phyloP scores from a whole-genome alignment of 805 yeast species.

The Blastobotrys muscicola region DNA sequence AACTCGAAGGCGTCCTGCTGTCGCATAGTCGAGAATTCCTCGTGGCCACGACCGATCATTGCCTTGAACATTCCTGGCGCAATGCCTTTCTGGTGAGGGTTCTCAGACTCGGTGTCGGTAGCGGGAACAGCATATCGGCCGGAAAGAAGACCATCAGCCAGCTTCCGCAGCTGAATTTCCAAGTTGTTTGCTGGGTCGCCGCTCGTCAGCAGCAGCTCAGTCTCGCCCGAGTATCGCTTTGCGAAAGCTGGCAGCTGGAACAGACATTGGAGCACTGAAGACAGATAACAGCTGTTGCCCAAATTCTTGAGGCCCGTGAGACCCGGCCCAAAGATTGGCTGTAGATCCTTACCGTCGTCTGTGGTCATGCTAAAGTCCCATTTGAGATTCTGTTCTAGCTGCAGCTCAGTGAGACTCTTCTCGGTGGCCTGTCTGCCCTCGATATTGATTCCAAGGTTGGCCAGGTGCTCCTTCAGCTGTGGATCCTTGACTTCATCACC shows the following conservation, averaged over 20 bases:
- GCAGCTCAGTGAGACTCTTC: conserved; percentile 78
- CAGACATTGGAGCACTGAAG: conserved; percentile 68
- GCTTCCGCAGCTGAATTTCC: conserved; percentile 64
- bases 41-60: conserved; percentile 66
- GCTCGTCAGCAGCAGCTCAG: conserved; percentile 5
- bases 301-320: conserved; percentile 80
- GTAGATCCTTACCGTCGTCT: conserved; percentile 53
- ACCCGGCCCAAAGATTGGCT: conserved; percentile 63
- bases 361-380: conserved; percentile 87
- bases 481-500: conserved; percentile 84
- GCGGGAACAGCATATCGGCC: conserved; percentile 61
- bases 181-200: conserved; percentile 55
- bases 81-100: conserved; percentile 59
- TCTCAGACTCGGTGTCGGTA: conserved; percentile 21
- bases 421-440: conserved; percentile 59
- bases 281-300: conserved; percentile 89
- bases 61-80: conserved; percentile 69
- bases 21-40: conserved; percentile 73
- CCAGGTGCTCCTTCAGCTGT: conserved; percentile 37
- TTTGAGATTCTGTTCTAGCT: conserved; percentile 82
- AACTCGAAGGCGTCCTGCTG: conserved; percentile 97
- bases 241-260: conserved; percentile 34
- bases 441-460: conserved; percentile 58
- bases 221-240: conserved; percentile 28
- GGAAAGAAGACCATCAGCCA: conserved; percentile 68